Conservation (phyloP, 2,329 filamentous ascomycete genomes). For the Dichotomopilus funicola region DNA sequence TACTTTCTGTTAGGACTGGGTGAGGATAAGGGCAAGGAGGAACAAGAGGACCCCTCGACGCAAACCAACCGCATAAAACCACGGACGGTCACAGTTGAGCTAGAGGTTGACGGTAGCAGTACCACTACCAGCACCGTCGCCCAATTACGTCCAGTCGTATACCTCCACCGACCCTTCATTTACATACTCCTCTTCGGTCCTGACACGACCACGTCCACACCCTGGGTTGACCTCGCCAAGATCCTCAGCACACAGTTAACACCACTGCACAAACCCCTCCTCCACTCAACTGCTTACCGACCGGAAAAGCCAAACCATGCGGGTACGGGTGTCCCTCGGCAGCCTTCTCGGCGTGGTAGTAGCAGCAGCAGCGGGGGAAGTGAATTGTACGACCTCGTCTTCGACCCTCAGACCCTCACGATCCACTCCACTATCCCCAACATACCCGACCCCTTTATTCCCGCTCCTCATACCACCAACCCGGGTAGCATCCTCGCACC, state of each 20-base stretch:
- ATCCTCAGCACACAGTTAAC: slow-evolving; percentile 55
- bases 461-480: slow-evolving; percentile 6
- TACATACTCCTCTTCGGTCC: slow-evolving; percentile 67
- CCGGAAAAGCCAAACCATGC: slow-evolving; percentile 41
- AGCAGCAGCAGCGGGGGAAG: slow-evolving; percentile 6
- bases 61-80: slow-evolving; percentile 14
- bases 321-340: slow-evolving; percentile 17
- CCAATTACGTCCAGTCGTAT: slow-evolving; percentile 63
- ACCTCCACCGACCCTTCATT: slow-evolving; percentile 68
- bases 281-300: slow-evolving; percentile 51
- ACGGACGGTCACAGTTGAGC: slow-evolving; percentile 51
- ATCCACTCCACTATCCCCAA: slow-evolving; percentile 60
- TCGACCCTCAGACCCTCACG: slow-evolving; percentile 50
- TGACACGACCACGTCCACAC: slow-evolving; percentile 51
- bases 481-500: not conserved
- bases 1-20: slow-evolving; percentile 42
- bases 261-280: slow-evolving; percentile 51
- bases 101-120: slow-evolving; percentile 35
- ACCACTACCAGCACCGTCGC: slow-evolving; percentile 31
- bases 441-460: slow-evolving; percentile 45
- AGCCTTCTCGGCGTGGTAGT: slow-evolving; percentile 24
- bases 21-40: slow-evolving; percentile 8
- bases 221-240: slow-evolving; percentile 50
- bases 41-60: slow-evolving; percentile 29
- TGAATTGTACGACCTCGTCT: slow-evolving; percentile 55